A percentile compares a stretch with the other conserved stretches of the same genome.
phyloP scores from a whole-genome alignment of 768 basidiomycete genomes.

The Serendipita sp. region DNA sequence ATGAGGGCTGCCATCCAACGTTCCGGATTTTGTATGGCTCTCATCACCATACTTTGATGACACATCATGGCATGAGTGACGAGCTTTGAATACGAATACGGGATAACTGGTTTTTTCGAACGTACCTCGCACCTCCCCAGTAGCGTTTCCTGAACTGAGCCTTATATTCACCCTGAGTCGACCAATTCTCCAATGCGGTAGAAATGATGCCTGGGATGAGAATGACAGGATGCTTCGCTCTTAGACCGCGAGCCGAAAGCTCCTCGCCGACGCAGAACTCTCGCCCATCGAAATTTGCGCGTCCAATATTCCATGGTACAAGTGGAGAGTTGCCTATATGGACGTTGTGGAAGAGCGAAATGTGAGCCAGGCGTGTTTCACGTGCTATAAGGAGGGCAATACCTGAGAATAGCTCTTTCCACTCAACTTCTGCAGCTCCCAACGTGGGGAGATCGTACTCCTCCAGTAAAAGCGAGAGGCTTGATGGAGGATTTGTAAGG shows the following conservation, averaged over 20 bases:
- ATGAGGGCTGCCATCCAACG: conserved; percentile 82
- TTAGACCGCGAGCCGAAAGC: conserved; percentile 16
- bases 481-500: background rate
- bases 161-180: conserved; percentile 68
- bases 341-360: background rate
- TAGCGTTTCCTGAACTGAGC: conserved; percentile 81
- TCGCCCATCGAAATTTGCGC: conserved; percentile 51
- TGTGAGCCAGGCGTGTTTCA: conserved; percentile 15
- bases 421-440: background rate
- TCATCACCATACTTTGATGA: conserved; percentile 59
- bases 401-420: conserved; percentile 4
- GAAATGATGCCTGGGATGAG: conserved; percentile 85
- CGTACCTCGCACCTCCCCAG: conserved; percentile 22
- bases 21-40: conserved; percentile 68
- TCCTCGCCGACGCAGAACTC: conserved; percentile 27
- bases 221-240: conserved; percentile 61
- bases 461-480: conserved; percentile 43
- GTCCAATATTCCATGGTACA: conserved; percentile 58
- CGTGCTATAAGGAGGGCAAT: conserved; percentile 32
- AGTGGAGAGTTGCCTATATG: conserved; percentile 24
- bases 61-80: background rate
- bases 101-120: conserved; percentile 10
- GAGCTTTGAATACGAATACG: background rate
- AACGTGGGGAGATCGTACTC: conserved; percentile 48
- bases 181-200: conserved; percentile 88